These are phyloP conservation scores for Raphanus sativus DNA, from an alignment of 345 rosid species.

Conservation along the genomic window DNA sequence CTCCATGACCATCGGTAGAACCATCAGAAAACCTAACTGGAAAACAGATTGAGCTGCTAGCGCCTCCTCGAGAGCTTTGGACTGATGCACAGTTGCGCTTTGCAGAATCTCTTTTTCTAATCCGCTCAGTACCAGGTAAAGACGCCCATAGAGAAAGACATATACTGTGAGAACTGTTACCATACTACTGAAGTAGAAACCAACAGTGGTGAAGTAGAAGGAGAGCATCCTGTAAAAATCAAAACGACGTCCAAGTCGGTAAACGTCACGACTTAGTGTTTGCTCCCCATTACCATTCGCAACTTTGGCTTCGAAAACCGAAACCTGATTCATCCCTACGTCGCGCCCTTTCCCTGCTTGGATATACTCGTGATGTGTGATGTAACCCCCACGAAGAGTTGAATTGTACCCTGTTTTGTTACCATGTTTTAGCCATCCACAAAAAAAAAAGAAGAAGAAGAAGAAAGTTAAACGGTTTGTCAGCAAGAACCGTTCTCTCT, in stretches of 20 bases:
- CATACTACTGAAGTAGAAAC: slow-evolving; percentile 96
- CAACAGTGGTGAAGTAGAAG: slow-evolving; percentile 92
- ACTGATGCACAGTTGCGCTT: slow-evolving; percentile 55
- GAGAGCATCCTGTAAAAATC: slow-evolving; percentile 99
- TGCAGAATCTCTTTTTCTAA: slow-evolving; percentile 63
- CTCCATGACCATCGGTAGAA: slow-evolving; percentile 97
- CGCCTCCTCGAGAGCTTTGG: slow-evolving; percentile 87
- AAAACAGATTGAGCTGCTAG: slow-evolving; percentile 78
- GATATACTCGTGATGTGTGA: slow-evolving; percentile 95
- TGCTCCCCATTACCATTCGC: slow-evolving; percentile 99
- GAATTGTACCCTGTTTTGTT: slow-evolving; percentile 75
- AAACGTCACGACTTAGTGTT: slow-evolving; percentile 94
- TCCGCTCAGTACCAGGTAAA: slow-evolving; percentile 91
- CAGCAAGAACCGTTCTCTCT: slow-evolving; percentile 20
- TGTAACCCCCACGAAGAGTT: slow-evolving; percentile 80
- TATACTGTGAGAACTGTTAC: slow-evolving; percentile 86
- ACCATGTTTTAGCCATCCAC: slow-evolving; percentile 37
- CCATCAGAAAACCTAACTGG: slow-evolving; percentile 81
- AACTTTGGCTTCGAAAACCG: slow-evolving; percentile 88
- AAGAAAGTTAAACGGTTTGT: background rate
- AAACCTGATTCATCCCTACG: slow-evolving; percentile 94
- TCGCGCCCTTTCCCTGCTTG: slow-evolving; percentile 99
- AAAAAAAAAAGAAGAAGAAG: background rate
- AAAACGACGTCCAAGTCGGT: slow-evolving; percentile 83
- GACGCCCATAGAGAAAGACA: slow-evolving; percentile 87